Evolutionary conservation across 768 basidiomycete genomes (phyloP).

Genomic region (Amyloporia xantha): DNA sequence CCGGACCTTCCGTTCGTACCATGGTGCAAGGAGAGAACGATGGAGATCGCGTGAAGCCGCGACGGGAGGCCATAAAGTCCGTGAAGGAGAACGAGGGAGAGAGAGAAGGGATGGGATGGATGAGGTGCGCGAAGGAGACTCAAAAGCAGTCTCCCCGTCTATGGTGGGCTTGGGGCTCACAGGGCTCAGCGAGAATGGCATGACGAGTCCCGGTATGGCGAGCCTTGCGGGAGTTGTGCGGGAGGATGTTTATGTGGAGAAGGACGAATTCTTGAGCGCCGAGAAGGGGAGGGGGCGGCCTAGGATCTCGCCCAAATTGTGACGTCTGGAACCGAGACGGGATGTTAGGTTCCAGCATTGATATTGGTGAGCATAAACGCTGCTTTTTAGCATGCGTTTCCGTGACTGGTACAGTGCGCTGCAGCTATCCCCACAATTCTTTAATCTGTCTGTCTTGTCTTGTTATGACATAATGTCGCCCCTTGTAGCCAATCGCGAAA

Average conservation of each 20-base stretch:
- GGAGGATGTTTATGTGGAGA: slow-evolving; percentile 16
- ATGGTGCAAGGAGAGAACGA: slow-evolving; percentile 22
- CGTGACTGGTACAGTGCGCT: too few species aligned
- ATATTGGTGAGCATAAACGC: too few species aligned
- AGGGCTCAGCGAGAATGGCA: slow-evolving; percentile 9
- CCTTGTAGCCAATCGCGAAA: neutral
- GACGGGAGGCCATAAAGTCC: slow-evolving; percentile 5
- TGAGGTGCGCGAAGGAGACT: slow-evolving; percentile 6
- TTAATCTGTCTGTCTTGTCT: neutral
- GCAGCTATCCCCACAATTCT: too few species aligned
- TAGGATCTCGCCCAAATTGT: slow-evolving; percentile 15
- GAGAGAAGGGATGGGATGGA: slow-evolving; percentile 5
- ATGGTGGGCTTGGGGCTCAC: slow-evolving; percentile 15
- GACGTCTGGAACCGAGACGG: too few species aligned
- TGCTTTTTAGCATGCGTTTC: too few species aligned
- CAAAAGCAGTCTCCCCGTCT: slow-evolving; percentile 10
- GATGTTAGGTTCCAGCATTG: too few species aligned
- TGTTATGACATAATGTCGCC: neutral
- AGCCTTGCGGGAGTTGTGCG: slow-evolving; percentile 8
- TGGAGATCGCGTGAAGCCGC: slow-evolving; percentile 7
- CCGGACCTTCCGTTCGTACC: slow-evolving; percentile 55
- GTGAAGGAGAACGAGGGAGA: slow-evolving; percentile 12
- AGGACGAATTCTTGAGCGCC: slow-evolving; percentile 11
- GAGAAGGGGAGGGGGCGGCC: slow-evolving; percentile 6
- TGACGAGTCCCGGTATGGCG: slow-evolving; percentile 6